phyloP scores from a whole-genome alignment of 768 basidiomycete species.

The Leucosporidium yakuticum region DNA sequence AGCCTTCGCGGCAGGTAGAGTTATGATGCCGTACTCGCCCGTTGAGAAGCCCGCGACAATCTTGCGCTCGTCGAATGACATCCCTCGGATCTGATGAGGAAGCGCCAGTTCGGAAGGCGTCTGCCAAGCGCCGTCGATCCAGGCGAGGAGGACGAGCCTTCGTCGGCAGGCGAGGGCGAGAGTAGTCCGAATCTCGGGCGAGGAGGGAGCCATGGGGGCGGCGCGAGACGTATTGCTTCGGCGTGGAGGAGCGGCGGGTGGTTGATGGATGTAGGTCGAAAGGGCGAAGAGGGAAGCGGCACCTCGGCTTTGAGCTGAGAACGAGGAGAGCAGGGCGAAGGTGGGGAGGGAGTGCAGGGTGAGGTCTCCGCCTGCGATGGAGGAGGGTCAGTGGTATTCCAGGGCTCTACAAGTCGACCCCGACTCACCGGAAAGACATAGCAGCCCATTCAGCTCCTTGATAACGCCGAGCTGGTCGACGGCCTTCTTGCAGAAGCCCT shows the following conservation, averaged over 20 bases:
- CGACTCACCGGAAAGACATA: constrained; percentile 71
- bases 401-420: not conserved
- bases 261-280: constrained; percentile 57
- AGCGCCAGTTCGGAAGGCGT: constrained; percentile 59
- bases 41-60: constrained; percentile 74
- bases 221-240: not conserved
- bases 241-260: constrained; percentile 19
- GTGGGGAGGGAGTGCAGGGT: constrained; percentile 71
- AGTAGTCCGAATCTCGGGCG: constrained; percentile 61
- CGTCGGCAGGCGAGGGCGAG: constrained; percentile 79
- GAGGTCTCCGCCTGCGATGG: constrained; percentile 58
- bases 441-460: constrained; percentile 76
- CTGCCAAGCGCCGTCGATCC: constrained; percentile 76
- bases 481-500: constrained; percentile 46
- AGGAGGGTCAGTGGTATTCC: too few relatives aligned
- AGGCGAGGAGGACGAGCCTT: constrained; percentile 75
- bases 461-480: constrained; percentile 86
- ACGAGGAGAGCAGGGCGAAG: constrained; percentile 58
- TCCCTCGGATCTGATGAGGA: constrained; percentile 82
- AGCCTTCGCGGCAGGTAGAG: constrained; percentile 52
- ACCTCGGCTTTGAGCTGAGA: constrained; percentile 59
- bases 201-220: constrained; percentile 4
- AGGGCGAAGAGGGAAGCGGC: constrained; percentile 72
- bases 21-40: constrained; percentile 56
- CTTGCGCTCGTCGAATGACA: constrained; percentile 60